phyloP scores from a whole-genome alignment of 345 rosid species.

The Euclidium syriacum region DNA sequence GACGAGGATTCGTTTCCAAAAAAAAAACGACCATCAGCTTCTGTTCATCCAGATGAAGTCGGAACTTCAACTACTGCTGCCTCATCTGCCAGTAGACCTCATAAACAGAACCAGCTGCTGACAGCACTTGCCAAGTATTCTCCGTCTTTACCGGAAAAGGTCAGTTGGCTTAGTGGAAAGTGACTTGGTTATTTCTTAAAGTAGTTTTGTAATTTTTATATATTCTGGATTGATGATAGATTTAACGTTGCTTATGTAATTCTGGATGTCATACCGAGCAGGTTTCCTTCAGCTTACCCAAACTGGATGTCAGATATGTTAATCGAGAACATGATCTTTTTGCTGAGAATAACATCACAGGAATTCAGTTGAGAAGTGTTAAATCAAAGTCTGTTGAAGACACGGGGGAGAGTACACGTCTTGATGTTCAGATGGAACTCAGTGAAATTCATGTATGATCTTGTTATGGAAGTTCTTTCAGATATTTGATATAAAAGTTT shows the following conservation, averaged over 20 bases:
- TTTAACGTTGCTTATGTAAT: background rate
- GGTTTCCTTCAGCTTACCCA: constrained; percentile 74
- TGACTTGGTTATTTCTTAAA: background rate
- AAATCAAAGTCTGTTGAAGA: constrained; percentile 78
- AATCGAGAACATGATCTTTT: constrained; percentile 60
- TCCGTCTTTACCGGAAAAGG: constrained; percentile 85
- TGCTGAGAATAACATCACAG: constrained; percentile 76
- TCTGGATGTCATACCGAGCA: constrained; percentile 31
- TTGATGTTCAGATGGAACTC: constrained; percentile 84
- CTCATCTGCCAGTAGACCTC: constrained; percentile 37
- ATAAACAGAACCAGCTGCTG: constrained; percentile 41
- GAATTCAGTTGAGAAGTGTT: constrained; percentile 63
- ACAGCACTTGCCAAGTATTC: constrained; percentile 53
- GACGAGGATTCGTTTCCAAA: constrained; percentile 69
- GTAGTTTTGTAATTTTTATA: background rate
- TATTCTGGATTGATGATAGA: background rate
- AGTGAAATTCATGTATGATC: constrained; percentile 88
- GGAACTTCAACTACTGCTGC: constrained; percentile 29
- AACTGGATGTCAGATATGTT: constrained; percentile 70
- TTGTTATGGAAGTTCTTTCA: constrained; percentile 24
- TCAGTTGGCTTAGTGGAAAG: constrained; percentile 31
- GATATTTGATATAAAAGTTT: constrained; percentile 10
- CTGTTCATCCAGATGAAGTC: constrained; percentile 36
- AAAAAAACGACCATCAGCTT: constrained; percentile 44
- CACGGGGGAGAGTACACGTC: constrained; percentile 84